Evolutionary conservation across 106 monocot genomes (phyloP), one percentile per base, ranked within the genome.

Genomic region (Dioscorea alata): DNA sequence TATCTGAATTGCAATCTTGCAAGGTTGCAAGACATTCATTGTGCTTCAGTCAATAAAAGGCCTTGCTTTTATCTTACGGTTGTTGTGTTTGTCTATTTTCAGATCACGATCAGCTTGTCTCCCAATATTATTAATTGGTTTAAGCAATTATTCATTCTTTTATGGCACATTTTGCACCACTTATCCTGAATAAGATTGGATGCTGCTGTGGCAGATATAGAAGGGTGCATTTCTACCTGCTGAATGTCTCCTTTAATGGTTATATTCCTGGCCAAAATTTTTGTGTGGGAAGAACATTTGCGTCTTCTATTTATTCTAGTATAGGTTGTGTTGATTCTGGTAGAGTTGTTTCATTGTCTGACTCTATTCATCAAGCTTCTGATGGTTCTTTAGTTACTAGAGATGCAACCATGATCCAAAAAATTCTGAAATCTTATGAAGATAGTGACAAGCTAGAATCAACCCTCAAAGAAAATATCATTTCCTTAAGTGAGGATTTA

Each of bases 401-500:
- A 61, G 62, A 73, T 58, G 75, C 42, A n/a, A 13, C 60, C 7
- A 35, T 51, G 57, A 80, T 93, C 48, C 74, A 82, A 35, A 58
- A 68, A 20, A 80, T 84, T 57, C 75, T 89, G 16, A 86, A 78
- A 59, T 73, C 70, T 49, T 22, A 66, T 54, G 59, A 68, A 28
- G 65, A 69, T n/a, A 60, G 33, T 33, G 49, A 7, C 33, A 63
- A 83, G 21, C 59, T 89, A 7, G 59, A 75, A 14, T 34, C 50
- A 3, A 75, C 69, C 15, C 89, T 93, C 14, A 52, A 73, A 42
- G 15, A 64, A 51, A 72, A 57, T 13, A 18, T 5, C 8, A n/a
- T 59, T 33, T n/a, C 60, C 19, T 16, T 94, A 14, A 70, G 70
- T 33, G 94, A 90, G 73, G 86, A 75, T 20, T 65, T 87, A 19